Evolutionary conservation across 2,329 filamentous ascomycete species (phyloP), one percentile per base, ranked within the genome.

Genomic region (Microsporum canis): DNA sequence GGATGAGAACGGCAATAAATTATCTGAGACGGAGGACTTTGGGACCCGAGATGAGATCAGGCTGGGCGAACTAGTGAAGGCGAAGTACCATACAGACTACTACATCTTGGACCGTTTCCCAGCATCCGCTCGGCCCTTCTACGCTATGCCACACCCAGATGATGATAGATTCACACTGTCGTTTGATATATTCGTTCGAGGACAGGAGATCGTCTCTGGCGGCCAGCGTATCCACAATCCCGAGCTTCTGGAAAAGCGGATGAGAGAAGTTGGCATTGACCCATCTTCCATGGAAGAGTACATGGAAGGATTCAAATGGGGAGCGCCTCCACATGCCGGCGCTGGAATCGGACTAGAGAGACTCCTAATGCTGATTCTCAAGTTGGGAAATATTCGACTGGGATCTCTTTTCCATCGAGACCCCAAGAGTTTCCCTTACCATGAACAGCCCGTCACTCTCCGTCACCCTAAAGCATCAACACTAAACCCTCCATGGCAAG

Each of bases 61-160:
- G 12, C 82, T 96, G 0, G 91, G 92, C 7, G 80, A 89, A 69
- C 78, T 96, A 14, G 84, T 96, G 69, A 92, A 88, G 75, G 84
- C 95, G 70, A 91, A 91, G 76, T 94, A 88, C 69, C 80, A 84
- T 60, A 95, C 91, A 0, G 91, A 96, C 69, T 96, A 95, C 77
- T 96, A 94, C 74, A 87, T 96, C 64, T 81, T 96, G 45, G 91
- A 96, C 80, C 95, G 95, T 70, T 96, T 96, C 78, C 91, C 91
- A 0, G 79, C 84, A 27, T 86, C 84, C 5, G 91, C 89, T 1
- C 84, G 91, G 49, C 91, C 91, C 0, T 96, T 96, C 75, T 96
- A 96, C 71, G 89, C 91, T 0, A 91, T 95, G 82, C 87, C 87
- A 33, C 89, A 95, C 64, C 82, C 86, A 1, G 79, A 86, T 14